Conservation (phyloP, 1,139 yeast species). For the Yamadazyma triangularis region DNA sequence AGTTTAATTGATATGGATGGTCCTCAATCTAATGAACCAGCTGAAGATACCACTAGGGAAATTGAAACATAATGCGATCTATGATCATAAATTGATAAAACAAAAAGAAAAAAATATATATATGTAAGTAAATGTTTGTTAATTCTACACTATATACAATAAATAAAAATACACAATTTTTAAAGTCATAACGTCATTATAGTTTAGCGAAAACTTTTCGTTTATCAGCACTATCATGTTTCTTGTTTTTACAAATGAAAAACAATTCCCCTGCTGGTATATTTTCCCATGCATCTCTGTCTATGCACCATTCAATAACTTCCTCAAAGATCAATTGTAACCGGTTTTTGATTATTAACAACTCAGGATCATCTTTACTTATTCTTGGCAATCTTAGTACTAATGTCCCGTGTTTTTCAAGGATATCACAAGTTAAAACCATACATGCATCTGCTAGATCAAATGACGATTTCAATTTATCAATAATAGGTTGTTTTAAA, state of each 20-base stretch:
- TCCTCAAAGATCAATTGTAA: slow-evolving; percentile 53
- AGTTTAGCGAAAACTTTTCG: slow-evolving; percentile 31
- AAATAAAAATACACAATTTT: neutral
- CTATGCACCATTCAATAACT: slow-evolving; percentile 32
- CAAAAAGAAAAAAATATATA: too few species aligned
- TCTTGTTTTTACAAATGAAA: slow-evolving; percentile 58
- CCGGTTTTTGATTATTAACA: slow-evolving; percentile 51
- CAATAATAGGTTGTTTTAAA: slow-evolving; percentile 21
- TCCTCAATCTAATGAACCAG: slow-evolving; percentile 9
- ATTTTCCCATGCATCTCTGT: slow-evolving; percentile 45
- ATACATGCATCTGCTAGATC: slow-evolving; percentile 92
- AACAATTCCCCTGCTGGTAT: slow-evolving; percentile 48
- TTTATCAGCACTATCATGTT: slow-evolving; percentile 39
- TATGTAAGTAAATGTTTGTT: too few species aligned
- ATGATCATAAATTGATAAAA: neutral
- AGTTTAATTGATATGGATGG: slow-evolving; percentile 24
- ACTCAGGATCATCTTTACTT: slow-evolving; percentile 45
- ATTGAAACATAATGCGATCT: slow-evolving; percentile 5
- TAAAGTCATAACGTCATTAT: neutral
- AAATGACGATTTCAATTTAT: slow-evolving; percentile 25
- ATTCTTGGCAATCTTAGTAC: slow-evolving; percentile 74
- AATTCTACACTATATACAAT: slow-evolving; percentile 1
- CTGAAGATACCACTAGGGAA: slow-evolving; percentile 13
- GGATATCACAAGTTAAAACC: slow-evolving; percentile 62
- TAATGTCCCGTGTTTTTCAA: slow-evolving; percentile 66